Percentiles rank a stretch among this genome's conserved stretches.
Conservation (phyloP, 441 rosid genomes). For the Flueggea neowawraea region DNA sequence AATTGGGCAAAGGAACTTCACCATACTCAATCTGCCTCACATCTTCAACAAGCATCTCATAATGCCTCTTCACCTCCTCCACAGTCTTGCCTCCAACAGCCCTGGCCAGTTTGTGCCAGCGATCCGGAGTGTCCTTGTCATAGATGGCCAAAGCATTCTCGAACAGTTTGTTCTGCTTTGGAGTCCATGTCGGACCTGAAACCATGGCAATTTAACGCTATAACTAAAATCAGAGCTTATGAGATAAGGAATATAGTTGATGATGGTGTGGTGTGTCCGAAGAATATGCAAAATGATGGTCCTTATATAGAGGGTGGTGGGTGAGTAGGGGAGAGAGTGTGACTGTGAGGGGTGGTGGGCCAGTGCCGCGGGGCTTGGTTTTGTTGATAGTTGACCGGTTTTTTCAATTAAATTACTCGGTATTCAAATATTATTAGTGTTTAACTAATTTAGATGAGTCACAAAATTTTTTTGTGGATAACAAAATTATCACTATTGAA, state of each 20-base stretch:
- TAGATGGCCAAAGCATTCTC: conserved; percentile 58
- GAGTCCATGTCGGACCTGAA: conserved; percentile 47
- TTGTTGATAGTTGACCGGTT: no score
- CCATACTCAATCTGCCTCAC: conserved; percentile 52
- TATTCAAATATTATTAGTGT: no score
- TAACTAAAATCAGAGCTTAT: neutral
- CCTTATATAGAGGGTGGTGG: conserved; percentile 19
- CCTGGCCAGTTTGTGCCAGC: conserved; percentile 53
- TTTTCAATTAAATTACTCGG: no score
- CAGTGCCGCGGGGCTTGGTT: no score
- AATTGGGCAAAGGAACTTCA: conserved; percentile 51
- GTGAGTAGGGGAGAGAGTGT: neutral
- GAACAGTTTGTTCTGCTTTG: conserved; percentile 58
- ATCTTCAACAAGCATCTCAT: conserved; percentile 53
- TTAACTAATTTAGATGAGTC: no score
- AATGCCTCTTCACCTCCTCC: conserved; percentile 64
- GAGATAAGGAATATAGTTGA: neutral
- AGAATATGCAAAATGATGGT: conserved; percentile 1
- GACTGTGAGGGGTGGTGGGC: neutral
- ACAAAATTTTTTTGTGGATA: no score
- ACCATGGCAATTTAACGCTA: conserved; percentile 23
- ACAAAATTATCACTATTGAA: no score
- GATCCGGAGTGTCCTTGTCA: conserved; percentile 56
- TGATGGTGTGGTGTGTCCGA: conserved; percentile 1
- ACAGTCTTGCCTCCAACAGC: conserved; percentile 66